phyloP scores from a whole-genome alignment of 139 green algal species.

The Edaphochlamys debaryana region DNA sequence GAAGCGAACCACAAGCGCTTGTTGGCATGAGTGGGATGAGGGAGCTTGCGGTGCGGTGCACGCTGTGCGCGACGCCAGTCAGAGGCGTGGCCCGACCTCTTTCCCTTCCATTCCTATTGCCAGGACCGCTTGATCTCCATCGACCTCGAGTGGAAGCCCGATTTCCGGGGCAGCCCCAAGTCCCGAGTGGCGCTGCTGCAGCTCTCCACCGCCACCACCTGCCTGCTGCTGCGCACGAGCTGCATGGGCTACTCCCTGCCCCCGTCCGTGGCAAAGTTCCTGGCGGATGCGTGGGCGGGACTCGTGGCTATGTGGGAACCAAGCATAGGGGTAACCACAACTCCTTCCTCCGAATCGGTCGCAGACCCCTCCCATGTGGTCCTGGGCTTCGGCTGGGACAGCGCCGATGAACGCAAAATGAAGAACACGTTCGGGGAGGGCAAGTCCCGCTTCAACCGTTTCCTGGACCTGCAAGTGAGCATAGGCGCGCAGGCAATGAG shows the following conservation, averaged over 20 bases:
- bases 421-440: slow-evolving; percentile 53
- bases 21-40: background rate
- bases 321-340: too few relatives aligned
- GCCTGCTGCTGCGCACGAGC: slow-evolving; percentile 50
- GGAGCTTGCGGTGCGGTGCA: background rate
- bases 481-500: background rate
- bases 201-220: slow-evolving; percentile 39
- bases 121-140: slow-evolving; percentile 54
- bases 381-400: slow-evolving; percentile 66
- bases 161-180: slow-evolving; percentile 26
- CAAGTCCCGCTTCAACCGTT: slow-evolving; percentile 39
- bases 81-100: too few relatives aligned
- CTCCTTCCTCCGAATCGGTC: too few relatives aligned
- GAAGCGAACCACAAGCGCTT: too few relatives aligned
- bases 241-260: slow-evolving; percentile 49
- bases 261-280: slow-evolving; percentile 37
- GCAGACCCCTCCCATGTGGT: slow-evolving; percentile 42
- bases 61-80: background rate
- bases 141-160: slow-evolving; percentile 71
- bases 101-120: background rate
- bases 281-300: slow-evolving; percentile 1
- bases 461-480: slow-evolving; percentile 34
- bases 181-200: slow-evolving; percentile 47
- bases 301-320: too few relatives aligned
- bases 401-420: slow-evolving; percentile 68